phyloP scores from a whole-genome alignment of 1,284 basidiomycete genomes.

The Sporisorium scitamineum region DNA sequence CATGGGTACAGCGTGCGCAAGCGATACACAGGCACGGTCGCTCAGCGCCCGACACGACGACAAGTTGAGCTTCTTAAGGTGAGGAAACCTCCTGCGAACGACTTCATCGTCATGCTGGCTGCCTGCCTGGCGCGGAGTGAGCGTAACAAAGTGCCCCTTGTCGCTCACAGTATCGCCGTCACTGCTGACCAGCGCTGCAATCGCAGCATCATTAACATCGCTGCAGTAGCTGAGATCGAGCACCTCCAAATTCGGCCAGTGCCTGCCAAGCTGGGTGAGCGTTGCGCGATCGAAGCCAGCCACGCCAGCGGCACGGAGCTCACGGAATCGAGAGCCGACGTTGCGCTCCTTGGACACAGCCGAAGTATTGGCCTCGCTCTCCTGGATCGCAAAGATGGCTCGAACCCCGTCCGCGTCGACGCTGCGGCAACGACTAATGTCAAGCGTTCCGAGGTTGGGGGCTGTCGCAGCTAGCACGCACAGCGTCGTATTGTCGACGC shows the following conservation, averaged over 20 bases:
- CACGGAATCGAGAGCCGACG: slow-evolving; percentile 23
- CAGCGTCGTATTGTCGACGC: slow-evolving; percentile 80
- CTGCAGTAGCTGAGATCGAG: slow-evolving; percentile 79
- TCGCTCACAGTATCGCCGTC: slow-evolving; percentile 19
- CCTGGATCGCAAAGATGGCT: slow-evolving; percentile 49
- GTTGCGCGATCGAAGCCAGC: slow-evolving; percentile 75
- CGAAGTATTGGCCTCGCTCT: slow-evolving; percentile 10
- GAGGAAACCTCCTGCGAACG: slow-evolving; percentile 52
- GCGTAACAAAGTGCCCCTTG: slow-evolving; percentile 23
- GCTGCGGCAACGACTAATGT: slow-evolving; percentile 80
- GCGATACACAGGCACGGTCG: slow-evolving; percentile 78
- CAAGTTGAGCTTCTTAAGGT: slow-evolving; percentile 81
- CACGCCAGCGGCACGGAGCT: slow-evolving; percentile 77
- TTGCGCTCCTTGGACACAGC: slow-evolving; percentile 37
- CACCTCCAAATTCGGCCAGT: slow-evolving; percentile 77
- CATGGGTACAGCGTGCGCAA: slow-evolving; percentile 79
- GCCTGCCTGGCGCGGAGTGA: slow-evolving; percentile 52
- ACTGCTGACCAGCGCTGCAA: slow-evolving; percentile 77
- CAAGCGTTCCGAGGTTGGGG: slow-evolving; percentile 75
- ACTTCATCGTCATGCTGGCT: slow-evolving; percentile 35
- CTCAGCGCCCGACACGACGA: slow-evolving; percentile 82
- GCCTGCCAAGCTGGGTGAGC: slow-evolving; percentile 71
- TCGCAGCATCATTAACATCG: slow-evolving; percentile 79
- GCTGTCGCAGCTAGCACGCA: slow-evolving; percentile 76
- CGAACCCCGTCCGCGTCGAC: slow-evolving; percentile 76